Base-by-base conservation (phyloP, 2,329 filamentous ascomycete genomes). In the Akanthomyces muscarius region DNA sequence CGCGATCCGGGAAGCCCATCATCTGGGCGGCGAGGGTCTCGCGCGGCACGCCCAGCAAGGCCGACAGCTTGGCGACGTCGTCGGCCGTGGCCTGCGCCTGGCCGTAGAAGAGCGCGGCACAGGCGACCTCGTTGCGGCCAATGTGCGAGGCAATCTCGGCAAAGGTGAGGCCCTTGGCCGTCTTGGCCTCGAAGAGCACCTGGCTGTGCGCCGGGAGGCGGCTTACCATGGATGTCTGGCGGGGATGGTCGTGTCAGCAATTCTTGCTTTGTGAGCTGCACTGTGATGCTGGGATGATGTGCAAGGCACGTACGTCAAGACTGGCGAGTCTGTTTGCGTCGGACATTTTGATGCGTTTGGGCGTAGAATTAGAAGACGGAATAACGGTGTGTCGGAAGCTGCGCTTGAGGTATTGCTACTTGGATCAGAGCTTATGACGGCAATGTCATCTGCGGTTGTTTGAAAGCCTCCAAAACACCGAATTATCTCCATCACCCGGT, bases 61-160 rank as follows among this genome's bases (percentile, higher is more conserved):
- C 70, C 1, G 89, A 84, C 1, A 97, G 85, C 64, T 86, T 88
- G 63, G 83, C 75, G 67, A 81, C 70, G 65, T 95, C 91, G 66
- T 90, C 88, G 0, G 83, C 71, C 0, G 87, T 89, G 1, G 91
- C 90, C 69, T 86, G 86, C 6, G 89, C 87, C 74, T 95, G 91
- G 36, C 93, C 93, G 74, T 97, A 97, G 83, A 97, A 97, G 66
- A 97, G 80, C 2, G 92, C 92, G 2, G 93, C 93, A 4, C 90
- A 86, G 47, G 91, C 91, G 48, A 97, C 90, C 77, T 97, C 90
- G 71, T 89, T 87, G 66, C 92, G 89, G 66, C 86, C 87, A 62
- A 97, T 82, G 36, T 87, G 81, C 68, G 86, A 77, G 58, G 86
- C 91, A 70, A 97, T 92, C 50, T 85, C 78, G 73, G 92, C 90